These are phyloP conservation scores for Musa beccarii DNA, from an alignment of 176 grass and related monocot genomes.

Conservation along the genomic window DNA sequence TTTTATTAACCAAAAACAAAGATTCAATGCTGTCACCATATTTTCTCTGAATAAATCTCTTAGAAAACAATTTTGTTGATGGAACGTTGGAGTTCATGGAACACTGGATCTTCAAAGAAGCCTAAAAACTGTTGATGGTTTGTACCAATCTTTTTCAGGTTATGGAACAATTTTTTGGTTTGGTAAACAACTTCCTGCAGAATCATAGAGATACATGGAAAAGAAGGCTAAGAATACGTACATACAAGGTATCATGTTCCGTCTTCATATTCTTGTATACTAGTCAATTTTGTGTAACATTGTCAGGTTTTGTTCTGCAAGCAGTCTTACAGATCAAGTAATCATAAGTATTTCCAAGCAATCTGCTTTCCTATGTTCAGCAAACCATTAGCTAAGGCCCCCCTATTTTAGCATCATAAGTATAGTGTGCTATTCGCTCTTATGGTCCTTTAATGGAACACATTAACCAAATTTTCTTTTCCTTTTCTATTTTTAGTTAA, in stretches of 20 bases:
- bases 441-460: background rate
- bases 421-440: background rate
- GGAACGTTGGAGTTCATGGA: background rate
- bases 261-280: background rate
- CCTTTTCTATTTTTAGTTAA: background rate
- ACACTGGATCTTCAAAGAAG: background rate
- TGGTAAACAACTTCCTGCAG: conserved; percentile 93
- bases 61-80: background rate
- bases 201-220: conserved; percentile 88
- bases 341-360: too few species aligned
- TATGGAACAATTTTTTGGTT: conserved; percentile 97
- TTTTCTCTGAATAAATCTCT: too few species aligned
- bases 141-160: conserved; percentile 48
- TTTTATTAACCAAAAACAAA: background rate
- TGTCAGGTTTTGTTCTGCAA: background rate
- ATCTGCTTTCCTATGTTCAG: too few species aligned
- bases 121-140: conserved; percentile 1
- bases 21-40: too few species aligned
- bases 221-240: conserved; percentile 84
- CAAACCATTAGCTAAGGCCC: too few species aligned
- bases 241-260: conserved; percentile 65
- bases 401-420: too few species aligned
- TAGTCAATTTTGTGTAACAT: background rate
- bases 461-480: background rate
- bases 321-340: background rate